Percentiles rank a stretch among this genome's conserved stretches.
Evolutionary conservation across 495 filamentous ascomycete genomes (phyloP).

Genomic region (Barbatosphaeria neglecta): DNA sequence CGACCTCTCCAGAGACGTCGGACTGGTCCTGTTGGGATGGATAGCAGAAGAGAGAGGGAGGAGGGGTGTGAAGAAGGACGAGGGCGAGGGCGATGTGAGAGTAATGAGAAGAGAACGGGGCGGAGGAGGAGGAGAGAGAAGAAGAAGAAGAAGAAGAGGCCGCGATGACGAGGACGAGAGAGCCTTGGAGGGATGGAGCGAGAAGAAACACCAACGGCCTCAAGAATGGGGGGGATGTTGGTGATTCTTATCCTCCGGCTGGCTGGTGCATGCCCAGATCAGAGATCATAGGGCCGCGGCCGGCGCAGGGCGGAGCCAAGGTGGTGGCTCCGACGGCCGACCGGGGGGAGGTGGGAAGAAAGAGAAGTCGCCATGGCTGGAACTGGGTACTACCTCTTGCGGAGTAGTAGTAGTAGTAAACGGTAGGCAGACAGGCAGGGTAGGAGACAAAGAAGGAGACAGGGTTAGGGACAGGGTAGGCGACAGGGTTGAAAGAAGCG

Average conservation of each 20-base stretch:
- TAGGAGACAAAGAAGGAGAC: too few relatives aligned
- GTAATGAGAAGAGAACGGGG: constrained; percentile 6
- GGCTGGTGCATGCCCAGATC: constrained; percentile 6
- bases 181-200: background rate
- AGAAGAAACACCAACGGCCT: constrained; percentile 8
- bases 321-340: constrained; percentile 16
- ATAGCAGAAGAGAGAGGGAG: constrained; percentile 6
- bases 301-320: constrained; percentile 22
- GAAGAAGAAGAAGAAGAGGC: constrained; percentile 17
- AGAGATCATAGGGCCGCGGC: too few relatives aligned
- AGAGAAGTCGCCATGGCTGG: too few relatives aligned
- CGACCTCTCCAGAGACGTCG: constrained; percentile 17
- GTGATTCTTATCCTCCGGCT: constrained; percentile 14
- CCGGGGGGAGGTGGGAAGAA: too few relatives aligned
- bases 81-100: constrained; percentile 10
- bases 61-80: background rate
- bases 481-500: too few relatives aligned
- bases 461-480: too few relatives aligned
- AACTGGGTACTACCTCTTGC: too few relatives aligned
- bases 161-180: background rate
- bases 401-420: too few relatives aligned
- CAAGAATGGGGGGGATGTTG: constrained; percentile 7
- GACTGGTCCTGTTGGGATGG: too few relatives aligned
- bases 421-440: too few relatives aligned
- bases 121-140: constrained; percentile 9